Base-by-base conservation (phyloP, 257 asterid genomes). In the Penstemon newberryi region DNA sequence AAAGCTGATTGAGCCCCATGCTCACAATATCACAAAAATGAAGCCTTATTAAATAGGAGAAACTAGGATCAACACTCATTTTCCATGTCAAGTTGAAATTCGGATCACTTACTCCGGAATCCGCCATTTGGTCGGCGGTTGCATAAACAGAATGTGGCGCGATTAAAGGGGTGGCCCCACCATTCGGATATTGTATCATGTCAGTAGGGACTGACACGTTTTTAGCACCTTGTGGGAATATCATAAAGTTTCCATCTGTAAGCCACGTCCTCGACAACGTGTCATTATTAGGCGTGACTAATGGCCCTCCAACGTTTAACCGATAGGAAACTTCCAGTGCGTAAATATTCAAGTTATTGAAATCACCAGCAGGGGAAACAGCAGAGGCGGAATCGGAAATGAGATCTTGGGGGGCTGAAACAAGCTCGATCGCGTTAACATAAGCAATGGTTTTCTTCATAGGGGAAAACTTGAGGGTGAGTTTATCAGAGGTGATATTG, bases 11-110 rank as follows among this genome's bases (percentile, higher is more conserved):
- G 0, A 86, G 74, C 6, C 77, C 88, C 18, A 60, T 82, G 65
- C 99, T 90, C 50, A 85, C 87, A 12, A 90, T 93, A 11, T 93
- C 99, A 45, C 99, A 93, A 49, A 93, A 93, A 67, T 90, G 99
- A 56, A 90, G 74, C 12, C 97, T 82, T 40, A 93, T 80, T 56
- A 85, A 54, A 69, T 93, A 90, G 0, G 96, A 87, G 62, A 90
- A 93, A 75, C 84, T 80, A 2, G 97, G 90, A 75, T 93, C 97
- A 58, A 88, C 87, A 3, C 47, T 57, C 95, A 90, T 78, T 54
- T 65, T 59, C 98, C 98, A 93, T 0, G 97, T 93, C 8, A 93
- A 80, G 72, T 88, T 93, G 76, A 93, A 93, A 18, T 86, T 85
- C 0, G 97, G 83, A 18, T 86, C 88, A 0, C 73, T 43, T 4